Conservation (phyloP, 2,329 filamentous ascomycete species). For the Harringtonia aguacate region DNA sequence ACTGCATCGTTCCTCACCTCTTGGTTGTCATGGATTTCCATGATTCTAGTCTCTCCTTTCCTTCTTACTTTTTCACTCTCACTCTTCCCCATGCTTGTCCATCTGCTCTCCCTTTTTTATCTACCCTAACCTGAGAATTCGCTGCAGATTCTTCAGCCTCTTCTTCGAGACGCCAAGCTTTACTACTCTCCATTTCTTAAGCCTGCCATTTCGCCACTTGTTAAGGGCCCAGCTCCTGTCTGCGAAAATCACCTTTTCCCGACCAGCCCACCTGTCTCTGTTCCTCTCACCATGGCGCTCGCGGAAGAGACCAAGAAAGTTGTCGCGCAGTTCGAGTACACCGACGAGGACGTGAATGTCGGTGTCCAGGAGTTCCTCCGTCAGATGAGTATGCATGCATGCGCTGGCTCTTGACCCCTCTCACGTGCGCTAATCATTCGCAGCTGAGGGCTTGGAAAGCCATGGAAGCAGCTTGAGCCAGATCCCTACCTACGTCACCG, state of each 20-base stretch:
- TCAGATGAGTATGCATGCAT: conserved; percentile 54
- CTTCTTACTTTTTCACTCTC: not conserved
- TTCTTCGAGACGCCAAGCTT: conserved; percentile 38
- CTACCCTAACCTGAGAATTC: not conserved
- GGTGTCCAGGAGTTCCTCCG: conserved; percentile 77
- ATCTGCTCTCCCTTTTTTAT: not conserved
- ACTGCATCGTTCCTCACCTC: no score
- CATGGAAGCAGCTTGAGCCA: conserved; percentile 80
- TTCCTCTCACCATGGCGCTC: conserved; percentile 49
- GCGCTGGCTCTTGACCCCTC: not conserved
- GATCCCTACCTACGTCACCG: conserved; percentile 94
- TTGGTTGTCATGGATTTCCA: no score
- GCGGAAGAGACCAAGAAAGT: conserved; percentile 66
- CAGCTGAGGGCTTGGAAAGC: conserved; percentile 71
- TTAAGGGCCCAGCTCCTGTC: conserved; percentile 27
- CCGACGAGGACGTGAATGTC: conserved; percentile 64
- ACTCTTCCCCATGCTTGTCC: no score
- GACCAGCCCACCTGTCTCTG: conserved; percentile 40
- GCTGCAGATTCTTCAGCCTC: conserved; percentile 28
- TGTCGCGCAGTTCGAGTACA: conserved; percentile 77
- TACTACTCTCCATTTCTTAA: conserved; percentile 24
- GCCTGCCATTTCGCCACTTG: conserved; percentile 31
- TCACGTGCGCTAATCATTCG: not conserved
- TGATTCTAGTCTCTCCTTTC: not conserved
- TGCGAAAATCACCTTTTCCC: conserved; percentile 48